These are phyloP conservation scores for Pterocarpus santalinus DNA, from an alignment of 306 rosid genomes.

Conservation along the genomic window DNA sequence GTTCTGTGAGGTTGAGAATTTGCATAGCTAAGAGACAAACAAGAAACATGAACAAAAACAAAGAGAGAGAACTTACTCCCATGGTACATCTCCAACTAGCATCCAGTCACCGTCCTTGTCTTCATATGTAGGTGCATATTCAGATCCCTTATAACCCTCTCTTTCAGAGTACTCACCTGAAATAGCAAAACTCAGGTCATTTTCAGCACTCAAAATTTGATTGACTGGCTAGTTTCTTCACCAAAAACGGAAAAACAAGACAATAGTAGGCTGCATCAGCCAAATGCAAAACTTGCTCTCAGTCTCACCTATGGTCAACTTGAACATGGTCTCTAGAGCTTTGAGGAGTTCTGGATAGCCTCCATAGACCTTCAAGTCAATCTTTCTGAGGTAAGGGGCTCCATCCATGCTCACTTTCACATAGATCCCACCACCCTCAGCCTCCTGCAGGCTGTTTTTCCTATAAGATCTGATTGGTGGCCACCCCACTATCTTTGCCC, in stretches of 20 bases:
- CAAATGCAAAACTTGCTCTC: too few relatives aligned
- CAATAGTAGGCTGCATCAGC: too few relatives aligned
- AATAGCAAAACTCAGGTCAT: constrained; percentile 21
- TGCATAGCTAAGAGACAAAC: not conserved
- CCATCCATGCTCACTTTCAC: constrained; percentile 98
- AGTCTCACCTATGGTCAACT: constrained; percentile 70
- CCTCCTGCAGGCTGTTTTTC: constrained; percentile 74
- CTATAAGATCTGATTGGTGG: constrained; percentile 87
- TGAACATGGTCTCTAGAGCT: constrained; percentile 82
- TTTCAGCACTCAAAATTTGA: not conserved
- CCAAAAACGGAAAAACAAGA: not conserved
- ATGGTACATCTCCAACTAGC: constrained; percentile 98
- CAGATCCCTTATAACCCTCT: constrained; percentile 92
- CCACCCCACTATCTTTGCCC: constrained; percentile 95
- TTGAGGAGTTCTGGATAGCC: constrained; percentile 73
- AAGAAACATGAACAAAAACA: not conserved
- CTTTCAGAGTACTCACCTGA: constrained; percentile 82
- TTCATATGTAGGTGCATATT: constrained; percentile 86
- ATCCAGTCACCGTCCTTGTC: constrained; percentile 98
- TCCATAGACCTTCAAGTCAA: constrained; percentile 71
- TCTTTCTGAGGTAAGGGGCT: constrained; percentile 94
- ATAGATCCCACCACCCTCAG: constrained; percentile 66
- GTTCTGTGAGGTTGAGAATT: constrained; percentile 40
- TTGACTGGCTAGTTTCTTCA: not conserved
- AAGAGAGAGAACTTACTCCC: constrained; percentile 74